Base-by-base conservation (phyloP, 768 basidiomycete genomes). In the Trametes coccinea region DNA sequence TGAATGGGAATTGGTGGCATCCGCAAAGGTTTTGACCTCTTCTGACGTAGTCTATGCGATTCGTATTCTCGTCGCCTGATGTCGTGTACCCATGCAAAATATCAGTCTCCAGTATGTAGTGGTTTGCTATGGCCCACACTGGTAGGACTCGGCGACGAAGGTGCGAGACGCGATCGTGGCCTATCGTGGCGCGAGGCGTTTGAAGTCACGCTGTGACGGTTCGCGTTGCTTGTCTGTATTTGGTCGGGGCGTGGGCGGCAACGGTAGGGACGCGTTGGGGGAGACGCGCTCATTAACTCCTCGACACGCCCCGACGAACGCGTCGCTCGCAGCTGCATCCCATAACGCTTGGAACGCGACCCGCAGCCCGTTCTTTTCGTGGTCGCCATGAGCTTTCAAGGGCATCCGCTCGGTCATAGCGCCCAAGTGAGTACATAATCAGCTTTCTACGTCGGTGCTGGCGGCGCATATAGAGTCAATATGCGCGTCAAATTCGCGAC, bases 1-100 rank as follows among this genome's bases (percentile, higher is more conserved):
- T 91, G 63, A 80, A 74, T 53, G 79, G 77, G 30, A 88, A 92
- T 69, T 92, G 22, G 22, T 22, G 90, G 90, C 74, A 79, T 29
- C 89, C 86, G 0, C 82, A 86, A 57, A 81, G 76, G 60, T 74
- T 84, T 44, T 89, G 74, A 71, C 17, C 11, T 4, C 22, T 22
- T 22, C 22, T 22, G 22, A 22, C 22, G 22, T 22, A 22, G 22
- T 22, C 22, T 22, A 22, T 22, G 22, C 22, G 22, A 22, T 22
- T 22, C 22, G 22, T 22, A 22, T 22, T 22, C 22, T 22, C 22
- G 22, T 22, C 22, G 22, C 22, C 22, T 22, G 22, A 22, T 22
- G 22, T 22, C 22, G 22, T 22, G 22, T 22, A 22, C 22, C 1
- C 22, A 22, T 22, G 22, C 22, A 22, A 22, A 22, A 22, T 22